These are phyloP conservation scores for Eimeria mitis DNA, from an alignment of 169 alveolate species.

Conservation along the genomic window DNA sequence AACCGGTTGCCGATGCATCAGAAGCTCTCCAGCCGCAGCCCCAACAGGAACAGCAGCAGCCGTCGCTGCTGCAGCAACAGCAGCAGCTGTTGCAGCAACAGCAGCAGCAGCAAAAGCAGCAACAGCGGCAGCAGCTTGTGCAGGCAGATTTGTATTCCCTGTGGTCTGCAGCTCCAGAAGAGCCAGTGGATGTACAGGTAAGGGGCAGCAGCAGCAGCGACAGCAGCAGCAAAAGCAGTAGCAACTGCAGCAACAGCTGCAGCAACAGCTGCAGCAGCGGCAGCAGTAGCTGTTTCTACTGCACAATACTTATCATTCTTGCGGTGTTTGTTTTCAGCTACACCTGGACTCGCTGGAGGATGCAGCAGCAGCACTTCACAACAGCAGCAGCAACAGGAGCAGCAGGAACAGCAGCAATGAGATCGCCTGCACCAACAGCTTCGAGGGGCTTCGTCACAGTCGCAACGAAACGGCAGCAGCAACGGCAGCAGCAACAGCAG, in stretches of 20 bases:
- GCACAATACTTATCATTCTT: neutral
- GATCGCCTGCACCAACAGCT: neutral
- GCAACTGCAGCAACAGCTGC: neutral
- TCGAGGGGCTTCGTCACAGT: neutral
- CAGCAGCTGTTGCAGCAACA: neutral
- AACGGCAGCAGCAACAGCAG: neutral
- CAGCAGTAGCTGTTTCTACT: neutral
- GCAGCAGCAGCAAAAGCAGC: neutral
- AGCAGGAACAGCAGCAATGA: neutral
- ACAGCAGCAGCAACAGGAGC: slow-evolving; percentile 12
- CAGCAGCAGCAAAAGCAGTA: neutral
- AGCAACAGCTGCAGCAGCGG: neutral
- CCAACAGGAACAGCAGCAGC: neutral
- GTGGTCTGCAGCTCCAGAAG: slow-evolving; percentile 28
- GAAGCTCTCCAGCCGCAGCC: neutral
- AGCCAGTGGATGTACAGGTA: slow-evolving; percentile 30
- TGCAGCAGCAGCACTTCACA: slow-evolving; percentile 7
- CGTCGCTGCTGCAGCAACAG: neutral
- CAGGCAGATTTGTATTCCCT: neutral
- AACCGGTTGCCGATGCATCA: neutral
- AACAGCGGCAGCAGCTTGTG: neutral
- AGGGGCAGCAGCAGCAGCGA: neutral
- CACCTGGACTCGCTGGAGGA: slow-evolving; percentile 14
- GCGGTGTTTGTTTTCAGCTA: neutral
- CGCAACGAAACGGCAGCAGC: slow-evolving; percentile 10